These are phyloP conservation scores for Elasticomyces elasticus DNA, from an alignment of 495 filamentous ascomycete species.

Conservation along the genomic window DNA sequence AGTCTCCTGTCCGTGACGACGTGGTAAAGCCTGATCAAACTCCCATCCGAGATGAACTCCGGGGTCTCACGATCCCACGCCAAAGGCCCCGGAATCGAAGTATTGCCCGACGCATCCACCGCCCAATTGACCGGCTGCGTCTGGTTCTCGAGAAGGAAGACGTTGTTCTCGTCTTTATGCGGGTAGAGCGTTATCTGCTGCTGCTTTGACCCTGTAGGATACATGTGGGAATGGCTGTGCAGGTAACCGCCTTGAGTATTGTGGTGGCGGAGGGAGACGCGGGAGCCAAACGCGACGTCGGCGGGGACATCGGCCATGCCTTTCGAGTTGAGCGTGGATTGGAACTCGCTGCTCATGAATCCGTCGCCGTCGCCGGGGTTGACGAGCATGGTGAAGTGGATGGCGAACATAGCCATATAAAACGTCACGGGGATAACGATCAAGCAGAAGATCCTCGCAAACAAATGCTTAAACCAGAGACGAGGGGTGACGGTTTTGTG, in stretches of 20 bases:
- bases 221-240: slow-evolving; percentile 95
- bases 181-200: slow-evolving; percentile 97
- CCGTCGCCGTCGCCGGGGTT: slow-evolving; percentile 97
- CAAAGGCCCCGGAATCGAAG: slow-evolving; percentile 64
- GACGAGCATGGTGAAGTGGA: slow-evolving; percentile 84
- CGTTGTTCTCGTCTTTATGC: slow-evolving; percentile 97
- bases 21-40: slow-evolving; percentile 75
- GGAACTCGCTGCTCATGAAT: slow-evolving; percentile 99
- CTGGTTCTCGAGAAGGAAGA: slow-evolving; percentile 88
- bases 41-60: slow-evolving; percentile 66
- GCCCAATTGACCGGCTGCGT: slow-evolving; percentile 48
- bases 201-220: slow-evolving; percentile 92
- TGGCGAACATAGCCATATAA: slow-evolving; percentile 91
- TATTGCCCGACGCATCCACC: slow-evolving; percentile 56
- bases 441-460: slow-evolving; percentile 82
- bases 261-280: slow-evolving; percentile 75
- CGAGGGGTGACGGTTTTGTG: slow-evolving; percentile 71
- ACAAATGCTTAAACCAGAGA: slow-evolving; percentile 88
- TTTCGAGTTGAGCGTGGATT: slow-evolving; percentile 93
- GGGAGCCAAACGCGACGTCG: slow-evolving; percentile 81
- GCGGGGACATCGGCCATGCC: slow-evolving; percentile 89
- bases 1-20: slow-evolving; percentile 70
- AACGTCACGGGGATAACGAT: slow-evolving; percentile 83
- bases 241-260: slow-evolving; percentile 98
- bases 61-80: slow-evolving; percentile 73